Evolutionary conservation across 495 filamentous ascomycete species (phyloP).

Genomic region (Penicillium cinerascens): DNA sequence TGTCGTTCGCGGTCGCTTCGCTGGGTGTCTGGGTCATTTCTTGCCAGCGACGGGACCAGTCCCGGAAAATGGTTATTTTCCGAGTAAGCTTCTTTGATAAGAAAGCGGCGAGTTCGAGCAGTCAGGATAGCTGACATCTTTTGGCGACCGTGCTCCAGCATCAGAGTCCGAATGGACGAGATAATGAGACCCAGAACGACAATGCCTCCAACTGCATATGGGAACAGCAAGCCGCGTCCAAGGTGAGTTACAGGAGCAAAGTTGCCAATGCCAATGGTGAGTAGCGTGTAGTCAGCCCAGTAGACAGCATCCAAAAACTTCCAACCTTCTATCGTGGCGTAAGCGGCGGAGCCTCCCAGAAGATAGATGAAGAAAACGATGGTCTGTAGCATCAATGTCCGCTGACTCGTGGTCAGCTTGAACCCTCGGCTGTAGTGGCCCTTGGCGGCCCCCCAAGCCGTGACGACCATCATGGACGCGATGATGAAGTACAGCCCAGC

Average conservation of each 20-base stretch:
- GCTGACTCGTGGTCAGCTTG: slow-evolving; percentile 66
- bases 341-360: slow-evolving; percentile 68
- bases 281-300: slow-evolving; percentile 78
- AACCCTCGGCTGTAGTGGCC: slow-evolving; percentile 69
- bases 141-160: slow-evolving; percentile 70
- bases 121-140: slow-evolving; percentile 66
- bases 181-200: slow-evolving; percentile 81
- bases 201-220: slow-evolving; percentile 77
- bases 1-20: slow-evolving; percentile 54
- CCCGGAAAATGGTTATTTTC: slow-evolving; percentile 6
- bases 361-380: slow-evolving; percentile 75
- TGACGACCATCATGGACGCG: slow-evolving; percentile 64
- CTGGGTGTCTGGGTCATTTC: neutral
- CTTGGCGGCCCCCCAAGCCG: slow-evolving; percentile 59
- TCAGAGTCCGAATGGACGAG: slow-evolving; percentile 74
- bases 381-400: slow-evolving; percentile 86
- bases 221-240: slow-evolving; percentile 68
- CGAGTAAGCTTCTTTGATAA: slow-evolving; percentile 39
- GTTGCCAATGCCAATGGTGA: slow-evolving; percentile 81
- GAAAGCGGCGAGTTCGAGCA: slow-evolving; percentile 60
- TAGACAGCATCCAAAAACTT: slow-evolving; percentile 74
- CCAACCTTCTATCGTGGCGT: slow-evolving; percentile 72
- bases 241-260: slow-evolving; percentile 57
- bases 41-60: slow-evolving; percentile 15
- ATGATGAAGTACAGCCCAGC: slow-evolving; percentile 74